Evolutionary conservation across 306 rosid species (phyloP), one percentile per base, ranked within the genome.

Genomic region (Begonia masoniana): DNA sequence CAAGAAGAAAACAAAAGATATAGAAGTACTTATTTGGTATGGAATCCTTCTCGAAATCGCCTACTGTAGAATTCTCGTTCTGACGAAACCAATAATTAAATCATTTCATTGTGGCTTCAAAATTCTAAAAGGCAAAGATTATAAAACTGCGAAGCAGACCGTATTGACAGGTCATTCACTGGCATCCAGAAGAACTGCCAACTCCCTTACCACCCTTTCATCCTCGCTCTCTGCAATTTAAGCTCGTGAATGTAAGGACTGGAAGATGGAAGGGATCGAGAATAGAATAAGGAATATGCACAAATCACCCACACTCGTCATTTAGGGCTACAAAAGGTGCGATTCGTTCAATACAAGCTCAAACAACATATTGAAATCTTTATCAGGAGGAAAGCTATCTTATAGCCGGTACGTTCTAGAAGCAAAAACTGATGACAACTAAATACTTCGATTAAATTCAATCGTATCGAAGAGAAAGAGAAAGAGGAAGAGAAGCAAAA

Each of bases 191-290:
- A 92, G 73, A 12, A 77, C 61, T 10, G 87, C 84, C 68, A 81
- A 78, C 76, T 86, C 99, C 71, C 88, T 76, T 16, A 81, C 79
- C 13, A 71, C 60, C 71, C 99, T 80, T 62, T 77, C 87, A 57
- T 83, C 88, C 67, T 83, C 82, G 68, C 64, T 79, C 74, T 83
- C 96, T 92, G 99, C 71, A 79, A 79, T 73, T 79, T 74, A 75
- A 47, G 65, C 51, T 52, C 75, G 87, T 83, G 66, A 89, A 78
- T 68, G 68, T 55, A 65, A 75, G 64, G 47, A 12, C 62, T 19
- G 46, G 47, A 41, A 57, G 24, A 53, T 39, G 31, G 15, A 31
- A 56, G 35, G 15, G 19, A 67, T 31, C 15, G 13, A 26, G 47
- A 50, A 68, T 3, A 15, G 41, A 57, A 19, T 24, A 26, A 26